These are phyloP conservation scores for Puya raimondii DNA, from an alignment of 176 grass and related monocot species.

Conservation along the genomic window DNA sequence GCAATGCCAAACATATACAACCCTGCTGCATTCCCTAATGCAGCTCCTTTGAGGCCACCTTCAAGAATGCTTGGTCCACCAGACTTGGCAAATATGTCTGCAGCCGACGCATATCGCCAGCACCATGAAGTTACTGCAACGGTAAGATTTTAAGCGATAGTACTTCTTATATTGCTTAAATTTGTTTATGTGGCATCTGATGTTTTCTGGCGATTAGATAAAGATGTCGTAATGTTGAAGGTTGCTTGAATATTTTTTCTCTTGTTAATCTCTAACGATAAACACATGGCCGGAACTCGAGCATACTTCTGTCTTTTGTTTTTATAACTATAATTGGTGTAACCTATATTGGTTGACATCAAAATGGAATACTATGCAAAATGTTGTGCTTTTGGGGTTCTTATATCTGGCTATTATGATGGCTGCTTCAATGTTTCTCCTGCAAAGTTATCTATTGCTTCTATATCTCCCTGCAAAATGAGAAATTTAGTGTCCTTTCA, in stretches of 20 bases:
- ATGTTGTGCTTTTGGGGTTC: too few species aligned
- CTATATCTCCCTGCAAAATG: too few species aligned
- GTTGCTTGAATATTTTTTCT: too few species aligned
- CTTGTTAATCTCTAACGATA: too few species aligned
- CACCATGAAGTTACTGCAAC: constrained; percentile 88
- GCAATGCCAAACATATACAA: constrained; percentile 34
- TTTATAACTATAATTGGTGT: too few species aligned
- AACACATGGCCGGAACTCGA: too few species aligned
- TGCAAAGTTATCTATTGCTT: too few species aligned
- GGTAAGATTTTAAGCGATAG: constrained; percentile 32
- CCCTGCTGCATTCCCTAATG: constrained; percentile 42
- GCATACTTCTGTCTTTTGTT: too few species aligned
- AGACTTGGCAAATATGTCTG: constrained; percentile 41
- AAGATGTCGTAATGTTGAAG: too few species aligned
- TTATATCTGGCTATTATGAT: background rate
- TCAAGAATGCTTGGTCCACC: constrained; percentile 27
- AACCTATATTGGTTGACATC: too few species aligned
- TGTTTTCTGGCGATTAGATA: background rate
- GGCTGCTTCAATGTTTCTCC: background rate
- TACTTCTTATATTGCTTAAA: background rate
- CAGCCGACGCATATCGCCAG: constrained; percentile 76
- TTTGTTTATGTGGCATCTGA: background rate
- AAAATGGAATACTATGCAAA: background rate
- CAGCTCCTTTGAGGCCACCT: constrained; percentile 33
- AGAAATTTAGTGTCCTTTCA: too few species aligned